Conservation (phyloP, 306 rosid genomes). For the Cucurbita argyrosperma region DNA sequence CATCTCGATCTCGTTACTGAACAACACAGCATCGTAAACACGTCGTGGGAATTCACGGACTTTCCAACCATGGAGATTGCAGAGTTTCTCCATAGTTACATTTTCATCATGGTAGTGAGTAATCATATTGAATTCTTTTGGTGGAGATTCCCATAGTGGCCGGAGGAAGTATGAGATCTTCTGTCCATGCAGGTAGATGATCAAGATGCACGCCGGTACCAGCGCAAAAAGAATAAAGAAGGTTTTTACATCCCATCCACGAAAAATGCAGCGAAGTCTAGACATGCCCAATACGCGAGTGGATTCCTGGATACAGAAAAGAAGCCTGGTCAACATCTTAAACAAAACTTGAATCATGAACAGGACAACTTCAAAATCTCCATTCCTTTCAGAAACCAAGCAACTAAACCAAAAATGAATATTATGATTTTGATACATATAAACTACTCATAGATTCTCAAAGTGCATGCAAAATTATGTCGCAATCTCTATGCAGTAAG, state of each 20-base stretch:
- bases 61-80: conserved; percentile 96
- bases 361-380: neutral
- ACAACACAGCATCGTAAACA: conserved; percentile 90
- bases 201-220: conserved; percentile 53
- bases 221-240: conserved; percentile 57
- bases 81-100: conserved; percentile 75
- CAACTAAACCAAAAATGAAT: neutral
- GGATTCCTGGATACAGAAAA: conserved; percentile 53
- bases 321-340: conserved; percentile 2
- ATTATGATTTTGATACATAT: neutral
- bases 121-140: conserved; percentile 63
- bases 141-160: conserved; percentile 92
- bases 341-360: neutral
- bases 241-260: conserved; percentile 74
- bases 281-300: conserved; percentile 59
- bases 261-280: conserved; percentile 80
- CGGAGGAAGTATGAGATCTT: conserved; percentile 95
- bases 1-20: conserved; percentile 85
- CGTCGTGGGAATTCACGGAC: conserved; percentile 84
- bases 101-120: conserved; percentile 88
- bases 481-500: neutral
- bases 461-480: neutral
- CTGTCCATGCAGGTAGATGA: conserved; percentile 79
- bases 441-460: neutral
- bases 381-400: neutral